Evolutionary conservation across 139 green algal genomes (phyloP).

Genomic region (Diplosphaera chodatii): DNA sequence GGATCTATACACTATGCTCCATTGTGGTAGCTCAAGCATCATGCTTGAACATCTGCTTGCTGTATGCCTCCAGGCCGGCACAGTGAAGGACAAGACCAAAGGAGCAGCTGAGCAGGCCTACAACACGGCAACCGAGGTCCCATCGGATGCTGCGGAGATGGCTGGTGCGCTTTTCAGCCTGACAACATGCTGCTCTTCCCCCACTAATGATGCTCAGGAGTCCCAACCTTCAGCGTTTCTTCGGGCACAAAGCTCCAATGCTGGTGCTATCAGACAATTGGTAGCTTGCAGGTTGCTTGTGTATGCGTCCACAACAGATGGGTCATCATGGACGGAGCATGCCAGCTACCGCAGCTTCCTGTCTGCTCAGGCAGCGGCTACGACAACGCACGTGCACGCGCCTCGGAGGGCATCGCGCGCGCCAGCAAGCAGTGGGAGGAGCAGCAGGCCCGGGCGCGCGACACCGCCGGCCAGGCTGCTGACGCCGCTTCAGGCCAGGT

Average conservation of each 20-base stretch:
- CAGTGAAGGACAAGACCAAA: background rate
- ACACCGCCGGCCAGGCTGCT: background rate
- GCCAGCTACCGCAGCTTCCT: background rate
- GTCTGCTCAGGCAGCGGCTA: background rate
- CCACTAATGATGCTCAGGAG: too few species aligned
- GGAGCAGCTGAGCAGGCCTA: too few species aligned
- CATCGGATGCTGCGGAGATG: background rate
- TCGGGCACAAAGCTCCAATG: too few species aligned
- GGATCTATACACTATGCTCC: too few species aligned
- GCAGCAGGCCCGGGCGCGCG: background rate
- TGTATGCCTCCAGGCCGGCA: background rate
- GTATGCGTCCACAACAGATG: too few species aligned
- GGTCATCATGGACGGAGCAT: too few species aligned
- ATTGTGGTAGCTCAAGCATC: too few species aligned
- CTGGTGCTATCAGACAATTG: too few species aligned
- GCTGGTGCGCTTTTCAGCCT: background rate
- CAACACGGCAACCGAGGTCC: background rate
- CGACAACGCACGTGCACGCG: background rate
- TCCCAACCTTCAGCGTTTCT: too few species aligned
- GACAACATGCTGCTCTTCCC: too few species aligned
- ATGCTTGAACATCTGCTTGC: too few species aligned
- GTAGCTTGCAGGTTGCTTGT: too few species aligned
- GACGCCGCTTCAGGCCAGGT: background rate
- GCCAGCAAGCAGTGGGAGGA: background rate
- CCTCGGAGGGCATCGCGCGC: background rate